Conservation (phyloP, 1,139 yeast genomes). For the Suhomyces anneliseae region DNA sequence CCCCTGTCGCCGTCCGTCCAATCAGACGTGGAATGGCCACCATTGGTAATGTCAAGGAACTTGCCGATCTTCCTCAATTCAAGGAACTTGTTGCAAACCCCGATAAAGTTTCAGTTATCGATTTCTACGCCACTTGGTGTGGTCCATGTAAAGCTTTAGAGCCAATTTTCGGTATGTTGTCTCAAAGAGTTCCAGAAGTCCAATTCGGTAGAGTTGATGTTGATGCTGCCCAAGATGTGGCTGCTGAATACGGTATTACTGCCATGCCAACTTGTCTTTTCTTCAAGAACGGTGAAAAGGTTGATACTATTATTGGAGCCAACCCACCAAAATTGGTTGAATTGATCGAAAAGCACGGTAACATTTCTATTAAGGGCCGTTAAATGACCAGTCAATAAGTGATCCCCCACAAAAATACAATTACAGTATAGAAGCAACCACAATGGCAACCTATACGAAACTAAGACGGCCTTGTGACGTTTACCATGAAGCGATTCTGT, state of each 20-base stretch:
- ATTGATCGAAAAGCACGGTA: slow-evolving; percentile 25
- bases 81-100: slow-evolving; percentile 20
- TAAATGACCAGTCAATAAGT: too few species aligned
- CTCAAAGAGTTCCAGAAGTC: slow-evolving; percentile 40
- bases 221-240: slow-evolving; percentile 32
- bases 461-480: background rate
- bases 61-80: slow-evolving; percentile 17
- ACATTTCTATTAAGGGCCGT: slow-evolving; percentile 19
- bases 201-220: slow-evolving; percentile 41
- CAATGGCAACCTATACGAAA: too few species aligned
- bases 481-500: background rate
- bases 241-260: slow-evolving; percentile 30
- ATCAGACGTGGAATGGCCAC: background rate
- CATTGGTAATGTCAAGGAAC: slow-evolving; percentile 8
- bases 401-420: background rate
- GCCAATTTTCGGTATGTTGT: slow-evolving; percentile 37
- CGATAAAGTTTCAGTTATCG: slow-evolving; percentile 37
- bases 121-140: slow-evolving; percentile 49
- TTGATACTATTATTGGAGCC: slow-evolving; percentile 35
- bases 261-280: slow-evolving; percentile 40
- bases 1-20: background rate
- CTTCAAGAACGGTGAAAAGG: slow-evolving; percentile 34
- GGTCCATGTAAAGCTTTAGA: slow-evolving; percentile 48
- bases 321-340: slow-evolving; percentile 30
- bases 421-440: too few species aligned